Evolutionary conservation across 176 grass and related monocot species (phyloP).

Genomic region (Thalia dealbata): DNA sequence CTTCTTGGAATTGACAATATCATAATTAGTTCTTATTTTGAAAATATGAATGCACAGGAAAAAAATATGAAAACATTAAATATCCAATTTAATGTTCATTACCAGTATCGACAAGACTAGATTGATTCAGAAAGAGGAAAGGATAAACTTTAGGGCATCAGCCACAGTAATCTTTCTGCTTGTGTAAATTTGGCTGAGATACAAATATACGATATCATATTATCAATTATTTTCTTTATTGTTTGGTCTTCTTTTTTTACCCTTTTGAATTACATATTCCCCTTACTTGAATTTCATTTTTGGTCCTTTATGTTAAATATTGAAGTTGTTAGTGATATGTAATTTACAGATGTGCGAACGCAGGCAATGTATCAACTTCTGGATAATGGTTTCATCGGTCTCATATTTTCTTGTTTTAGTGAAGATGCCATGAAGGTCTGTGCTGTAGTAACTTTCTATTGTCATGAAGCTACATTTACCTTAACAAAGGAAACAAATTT

Average conservation of each 20-base stretch:
- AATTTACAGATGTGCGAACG: slow-evolving; percentile 79
- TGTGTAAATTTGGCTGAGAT: too few relatives aligned
- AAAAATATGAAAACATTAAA: too few relatives aligned
- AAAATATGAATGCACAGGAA: too few relatives aligned
- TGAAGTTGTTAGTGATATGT: neutral
- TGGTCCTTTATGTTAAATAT: neutral
- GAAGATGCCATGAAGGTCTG: slow-evolving; percentile 80
- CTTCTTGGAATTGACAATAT: too few relatives aligned
- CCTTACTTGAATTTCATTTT: neutral
- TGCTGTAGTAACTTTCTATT: slow-evolving; percentile 1
- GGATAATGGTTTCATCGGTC: slow-evolving; percentile 69
- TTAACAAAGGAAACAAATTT: slow-evolving; percentile 21
- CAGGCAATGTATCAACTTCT: slow-evolving; percentile 93
- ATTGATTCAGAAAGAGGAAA: too few relatives aligned
- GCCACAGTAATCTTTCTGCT: too few relatives aligned
- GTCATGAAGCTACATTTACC: neutral
- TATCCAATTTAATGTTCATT: too few relatives aligned
- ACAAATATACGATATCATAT: too few relatives aligned
- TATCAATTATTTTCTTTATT: too few relatives aligned
- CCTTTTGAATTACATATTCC: neutral
- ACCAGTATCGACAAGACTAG: too few relatives aligned
- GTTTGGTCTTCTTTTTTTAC: neutral
- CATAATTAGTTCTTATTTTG: too few relatives aligned
- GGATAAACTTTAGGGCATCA: too few relatives aligned
- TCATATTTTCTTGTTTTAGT: slow-evolving; percentile 96